Evolutionary conservation across 371 early-diverging fungal genomes (phyloP).

Genomic region (Mucor irregularis): DNA sequence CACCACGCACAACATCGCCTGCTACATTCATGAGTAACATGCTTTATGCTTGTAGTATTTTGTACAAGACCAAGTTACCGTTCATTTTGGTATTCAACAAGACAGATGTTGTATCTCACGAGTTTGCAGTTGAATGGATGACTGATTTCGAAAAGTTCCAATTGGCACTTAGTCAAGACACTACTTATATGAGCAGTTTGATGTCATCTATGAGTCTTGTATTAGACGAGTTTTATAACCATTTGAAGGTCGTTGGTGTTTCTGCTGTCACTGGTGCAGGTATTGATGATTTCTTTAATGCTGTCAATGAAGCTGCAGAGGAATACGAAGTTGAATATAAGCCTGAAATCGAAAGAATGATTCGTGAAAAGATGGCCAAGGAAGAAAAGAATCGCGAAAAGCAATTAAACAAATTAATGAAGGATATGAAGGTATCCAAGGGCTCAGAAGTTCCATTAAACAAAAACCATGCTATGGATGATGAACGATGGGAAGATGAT

Average conservation of each 20-base stretch:
- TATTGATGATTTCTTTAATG: constrained; percentile 88
- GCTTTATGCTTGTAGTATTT: constrained; percentile 97
- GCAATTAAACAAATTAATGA: constrained; percentile 61
- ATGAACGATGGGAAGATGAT: constrained; percentile 36
- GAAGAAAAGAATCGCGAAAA: constrained; percentile 51
- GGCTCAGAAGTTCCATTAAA: constrained; percentile 45
- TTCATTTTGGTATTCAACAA: constrained; percentile 98
- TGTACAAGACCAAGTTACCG: constrained; percentile 96
- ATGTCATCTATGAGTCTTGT: constrained; percentile 96
- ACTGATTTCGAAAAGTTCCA: constrained; percentile 96
- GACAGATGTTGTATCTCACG: constrained; percentile 89
- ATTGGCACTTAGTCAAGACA: constrained; percentile 73
- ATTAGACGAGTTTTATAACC: constrained; percentile 98
- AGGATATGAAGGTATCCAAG: constrained; percentile 57
- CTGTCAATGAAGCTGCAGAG: constrained; percentile 78
- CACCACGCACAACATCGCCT: constrained; percentile 89
- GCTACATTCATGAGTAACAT: constrained; percentile 99
- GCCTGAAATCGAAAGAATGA: constrained; percentile 75
- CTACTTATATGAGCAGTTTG: constrained; percentile 88
- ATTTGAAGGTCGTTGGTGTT: constrained; percentile 86
- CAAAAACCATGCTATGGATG: too few relatives aligned
- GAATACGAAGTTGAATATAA: constrained; percentile 87
- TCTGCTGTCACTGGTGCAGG: constrained; percentile 96
- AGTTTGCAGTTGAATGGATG: constrained; percentile 96
- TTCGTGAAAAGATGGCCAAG: constrained; percentile 59